phyloP scores from a whole-genome alignment of 371 early-diverging fungal genomes.

The Spiromyces aspiralis region DNA sequence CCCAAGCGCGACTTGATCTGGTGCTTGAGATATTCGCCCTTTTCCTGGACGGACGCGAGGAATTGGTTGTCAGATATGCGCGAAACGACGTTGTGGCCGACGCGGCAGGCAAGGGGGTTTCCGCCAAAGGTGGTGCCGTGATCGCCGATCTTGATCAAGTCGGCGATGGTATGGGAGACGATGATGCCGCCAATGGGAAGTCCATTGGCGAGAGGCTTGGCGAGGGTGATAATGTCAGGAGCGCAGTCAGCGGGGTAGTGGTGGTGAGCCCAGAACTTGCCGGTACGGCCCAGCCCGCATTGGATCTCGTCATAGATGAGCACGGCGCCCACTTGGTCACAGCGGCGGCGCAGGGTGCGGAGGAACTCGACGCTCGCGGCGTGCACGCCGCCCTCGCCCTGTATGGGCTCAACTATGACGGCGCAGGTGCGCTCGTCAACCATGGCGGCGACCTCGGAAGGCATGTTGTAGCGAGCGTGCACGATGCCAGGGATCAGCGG shows the following conservation, averaged over 20 bases:
- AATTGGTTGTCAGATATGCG: constrained; percentile 52
- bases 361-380: constrained; percentile 53
- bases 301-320: constrained; percentile 95
- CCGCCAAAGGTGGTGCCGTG: constrained; percentile 97
- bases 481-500: constrained; percentile 77
- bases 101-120: constrained; percentile 68
- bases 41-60: constrained; percentile 40
- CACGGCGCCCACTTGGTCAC: constrained; percentile 63
- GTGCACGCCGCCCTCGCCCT: constrained; percentile 90
- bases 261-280: constrained; percentile 77
- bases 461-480: constrained; percentile 54
- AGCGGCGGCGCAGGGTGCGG: constrained; percentile 49
- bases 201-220: constrained; percentile 92
- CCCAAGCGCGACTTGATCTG: constrained; percentile 34
- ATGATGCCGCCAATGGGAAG: constrained; percentile 90
- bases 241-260: constrained; percentile 39
- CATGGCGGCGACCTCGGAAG: constrained; percentile 32
- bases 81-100: constrained; percentile 51
- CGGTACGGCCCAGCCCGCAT: constrained; percentile 89
- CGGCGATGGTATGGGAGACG: constrained; percentile 55
- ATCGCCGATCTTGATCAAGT: constrained; percentile 61
- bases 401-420: constrained; percentile 90
- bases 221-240: constrained; percentile 88
- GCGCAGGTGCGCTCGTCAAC: constrained; percentile 68
- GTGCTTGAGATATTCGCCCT: constrained; percentile 36